Evolutionary conservation across 768 basidiomycete species (phyloP).

Genomic region (Leccinum rimulosum): DNA sequence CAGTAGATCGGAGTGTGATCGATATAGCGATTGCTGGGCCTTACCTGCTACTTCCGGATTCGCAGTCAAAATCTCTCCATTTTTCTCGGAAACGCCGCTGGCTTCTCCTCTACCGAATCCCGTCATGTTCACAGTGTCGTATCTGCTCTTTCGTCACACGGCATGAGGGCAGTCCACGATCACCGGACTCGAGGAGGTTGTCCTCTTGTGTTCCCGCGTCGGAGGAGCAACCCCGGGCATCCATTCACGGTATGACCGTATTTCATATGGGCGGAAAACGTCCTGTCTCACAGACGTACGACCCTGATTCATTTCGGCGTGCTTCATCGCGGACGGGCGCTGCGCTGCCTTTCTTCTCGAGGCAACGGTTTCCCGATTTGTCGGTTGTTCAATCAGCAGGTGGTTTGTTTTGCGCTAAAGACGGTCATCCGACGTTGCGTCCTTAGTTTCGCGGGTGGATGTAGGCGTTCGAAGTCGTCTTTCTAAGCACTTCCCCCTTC

Average conservation of each 20-base stretch:
- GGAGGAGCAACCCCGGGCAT: background rate
- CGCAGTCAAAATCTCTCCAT: slow-evolving; percentile 23
- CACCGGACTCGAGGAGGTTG: background rate
- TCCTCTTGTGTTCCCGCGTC: slow-evolving; percentile 2
- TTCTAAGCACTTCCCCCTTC: background rate
- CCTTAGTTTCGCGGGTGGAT: background rate
- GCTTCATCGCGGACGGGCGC: slow-evolving; percentile 14
- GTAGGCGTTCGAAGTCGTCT: background rate
- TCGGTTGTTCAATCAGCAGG: slow-evolving; percentile 2
- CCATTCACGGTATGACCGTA: background rate
- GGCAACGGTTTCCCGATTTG: slow-evolving; percentile 17
- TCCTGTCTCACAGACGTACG: slow-evolving; percentile 7
- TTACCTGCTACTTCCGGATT: slow-evolving; percentile 28
- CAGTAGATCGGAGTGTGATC: slow-evolving; percentile 27
- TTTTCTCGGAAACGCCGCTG: slow-evolving; percentile 25
- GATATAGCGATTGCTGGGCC: slow-evolving; percentile 24
- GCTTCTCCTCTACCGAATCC: slow-evolving; percentile 14
- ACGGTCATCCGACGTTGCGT: background rate
- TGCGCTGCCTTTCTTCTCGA: slow-evolving; percentile 10
- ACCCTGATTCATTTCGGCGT: slow-evolving; percentile 34
- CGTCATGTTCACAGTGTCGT: background rate
- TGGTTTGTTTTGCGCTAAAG: slow-evolving; percentile 6
- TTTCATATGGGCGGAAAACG: slow-evolving; percentile 3
- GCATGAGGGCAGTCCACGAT: slow-evolving; percentile 6
- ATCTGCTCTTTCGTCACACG: background rate